phyloP scores from a whole-genome alignment of 2,329 filamentous ascomycete species.

The Seiridium unicorne region DNA sequence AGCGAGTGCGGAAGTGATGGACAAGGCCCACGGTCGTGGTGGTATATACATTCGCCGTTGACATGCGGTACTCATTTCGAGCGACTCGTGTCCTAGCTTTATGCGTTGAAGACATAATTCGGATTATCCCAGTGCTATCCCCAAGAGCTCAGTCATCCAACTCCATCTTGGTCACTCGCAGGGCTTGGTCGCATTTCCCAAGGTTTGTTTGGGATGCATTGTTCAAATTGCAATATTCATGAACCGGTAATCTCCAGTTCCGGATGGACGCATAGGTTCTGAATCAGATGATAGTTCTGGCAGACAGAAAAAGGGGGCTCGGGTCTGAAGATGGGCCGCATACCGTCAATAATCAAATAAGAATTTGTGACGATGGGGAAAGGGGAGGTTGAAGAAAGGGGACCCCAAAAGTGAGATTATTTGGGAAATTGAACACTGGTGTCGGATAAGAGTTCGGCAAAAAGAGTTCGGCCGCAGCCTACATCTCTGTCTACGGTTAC shows the following conservation, averaged over 20 bases:
- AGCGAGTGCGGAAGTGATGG: constrained; percentile 41
- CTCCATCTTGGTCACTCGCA: too few relatives aligned
- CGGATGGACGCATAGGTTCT: too few relatives aligned
- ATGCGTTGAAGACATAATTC: too few relatives aligned
- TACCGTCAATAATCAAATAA: not conserved
- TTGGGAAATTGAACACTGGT: not conserved
- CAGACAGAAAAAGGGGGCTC: not conserved
- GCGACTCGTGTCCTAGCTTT: not conserved
- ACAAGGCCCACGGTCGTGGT: constrained; percentile 47
- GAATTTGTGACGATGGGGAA: not conserved
- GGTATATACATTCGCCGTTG: constrained; percentile 45
- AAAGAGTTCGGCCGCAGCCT: not conserved
- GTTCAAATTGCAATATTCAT: too few relatives aligned
- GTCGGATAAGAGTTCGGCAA: not conserved
- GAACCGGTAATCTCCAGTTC: too few relatives aligned
- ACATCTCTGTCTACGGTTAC: not conserved
- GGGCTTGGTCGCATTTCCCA: too few relatives aligned
- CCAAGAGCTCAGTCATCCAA: too few relatives aligned
- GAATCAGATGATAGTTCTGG: too few relatives aligned
- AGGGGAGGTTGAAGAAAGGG: not conserved
- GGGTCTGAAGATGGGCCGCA: not conserved
- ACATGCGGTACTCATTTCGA: not conserved
- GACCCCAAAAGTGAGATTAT: not conserved
- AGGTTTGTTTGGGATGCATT: too few relatives aligned
- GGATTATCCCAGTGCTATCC: too few relatives aligned